Evolutionary conservation across 1,284 basidiomycete species (phyloP).

Genomic region (Austroboletus niveus): DNA sequence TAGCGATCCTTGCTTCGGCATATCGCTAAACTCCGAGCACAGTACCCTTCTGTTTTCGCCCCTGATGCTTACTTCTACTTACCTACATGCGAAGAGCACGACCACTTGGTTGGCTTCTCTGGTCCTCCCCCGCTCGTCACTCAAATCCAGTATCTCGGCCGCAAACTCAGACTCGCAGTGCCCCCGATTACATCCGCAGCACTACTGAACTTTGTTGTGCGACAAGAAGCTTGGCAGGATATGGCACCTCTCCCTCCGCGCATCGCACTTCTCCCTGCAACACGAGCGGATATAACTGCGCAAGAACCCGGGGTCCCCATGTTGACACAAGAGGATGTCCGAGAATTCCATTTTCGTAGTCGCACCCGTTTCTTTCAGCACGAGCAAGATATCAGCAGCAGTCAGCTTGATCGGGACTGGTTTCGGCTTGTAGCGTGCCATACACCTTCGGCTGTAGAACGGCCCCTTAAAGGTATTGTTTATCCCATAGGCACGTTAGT

Average conservation of each 20-base stretch:
- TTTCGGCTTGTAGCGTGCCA: constrained; percentile 41
- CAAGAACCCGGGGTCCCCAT: constrained; percentile 21
- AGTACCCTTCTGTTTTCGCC: constrained; percentile 43
- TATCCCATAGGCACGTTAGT: constrained; percentile 41
- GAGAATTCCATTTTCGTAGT: constrained; percentile 36
- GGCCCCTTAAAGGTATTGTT: constrained; percentile 39
- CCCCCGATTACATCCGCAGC: constrained; percentile 41
- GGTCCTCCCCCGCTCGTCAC: constrained; percentile 29
- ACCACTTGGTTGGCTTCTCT: constrained; percentile 24
- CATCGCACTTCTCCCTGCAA: constrained; percentile 30
- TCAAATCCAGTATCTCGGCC: constrained; percentile 41
- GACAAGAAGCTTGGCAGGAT: constrained; percentile 38
- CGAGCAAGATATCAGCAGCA: constrained; percentile 17
- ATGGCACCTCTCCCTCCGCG: constrained; percentile 22
- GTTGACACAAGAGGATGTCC: constrained; percentile 40
- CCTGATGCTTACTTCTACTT: constrained; percentile 40
- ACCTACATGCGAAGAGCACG: constrained; percentile 33
- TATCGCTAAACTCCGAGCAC: constrained; percentile 4
- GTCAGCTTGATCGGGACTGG: constrained; percentile 44
- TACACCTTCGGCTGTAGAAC: constrained; percentile 32
- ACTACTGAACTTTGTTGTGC: constrained; percentile 35
- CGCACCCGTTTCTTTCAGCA: constrained; percentile 34
- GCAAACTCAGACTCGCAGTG: constrained; percentile 36
- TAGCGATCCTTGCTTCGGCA: background rate
- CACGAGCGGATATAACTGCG: constrained; percentile 34